Conservation (phyloP, 2,329 filamentous ascomycete species). For the Microcyclospora pomicola region DNA sequence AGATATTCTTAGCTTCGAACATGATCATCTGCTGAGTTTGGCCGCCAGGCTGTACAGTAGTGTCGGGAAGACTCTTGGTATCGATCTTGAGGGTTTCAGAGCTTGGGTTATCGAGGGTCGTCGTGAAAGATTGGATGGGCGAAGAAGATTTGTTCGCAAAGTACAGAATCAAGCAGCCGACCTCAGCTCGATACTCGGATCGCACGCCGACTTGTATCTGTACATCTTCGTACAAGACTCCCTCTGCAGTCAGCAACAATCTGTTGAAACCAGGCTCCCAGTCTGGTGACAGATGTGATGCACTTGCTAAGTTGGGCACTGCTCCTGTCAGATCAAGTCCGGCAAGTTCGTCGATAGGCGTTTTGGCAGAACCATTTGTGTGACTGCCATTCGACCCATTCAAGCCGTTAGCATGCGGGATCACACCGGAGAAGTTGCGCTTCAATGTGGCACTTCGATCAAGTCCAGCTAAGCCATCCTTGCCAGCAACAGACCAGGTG, state of each 20-base stretch:
- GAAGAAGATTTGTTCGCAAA: constrained; percentile 88
- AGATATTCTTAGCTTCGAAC: constrained; percentile 75
- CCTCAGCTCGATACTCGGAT: constrained; percentile 87
- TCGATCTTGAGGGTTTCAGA: constrained; percentile 65
- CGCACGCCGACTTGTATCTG: constrained; percentile 87
- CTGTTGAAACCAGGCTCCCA: constrained; percentile 87
- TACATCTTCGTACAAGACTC: constrained; percentile 84
- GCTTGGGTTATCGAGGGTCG: constrained; percentile 67
- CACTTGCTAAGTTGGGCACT: constrained; percentile 75
- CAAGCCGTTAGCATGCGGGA: constrained; percentile 28
- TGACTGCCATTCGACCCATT: constrained; percentile 26
- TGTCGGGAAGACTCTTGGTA: constrained; percentile 77
- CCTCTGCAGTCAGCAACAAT: constrained; percentile 65
- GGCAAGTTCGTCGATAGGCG: constrained; percentile 48
- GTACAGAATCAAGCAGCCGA: constrained; percentile 90
- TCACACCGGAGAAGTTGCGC: constrained; percentile 59
- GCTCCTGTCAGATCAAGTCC: constrained; percentile 63
- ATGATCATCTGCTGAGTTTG: constrained; percentile 91
- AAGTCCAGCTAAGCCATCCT: constrained; percentile 52
- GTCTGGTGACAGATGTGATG: constrained; percentile 81
- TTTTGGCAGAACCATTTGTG: constrained; percentile 18
- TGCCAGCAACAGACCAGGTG: constrained; percentile 95
- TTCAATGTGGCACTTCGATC: constrained; percentile 71
- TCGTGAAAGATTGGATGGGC: constrained; percentile 81
- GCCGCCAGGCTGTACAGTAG: constrained; percentile 55